Percentiles rank a stretch among this genome's conserved stretches.
phyloP scores from a whole-genome alignment of 371 early-diverging fungal genomes.

The Amoeboaphelidium occidentale region DNA sequence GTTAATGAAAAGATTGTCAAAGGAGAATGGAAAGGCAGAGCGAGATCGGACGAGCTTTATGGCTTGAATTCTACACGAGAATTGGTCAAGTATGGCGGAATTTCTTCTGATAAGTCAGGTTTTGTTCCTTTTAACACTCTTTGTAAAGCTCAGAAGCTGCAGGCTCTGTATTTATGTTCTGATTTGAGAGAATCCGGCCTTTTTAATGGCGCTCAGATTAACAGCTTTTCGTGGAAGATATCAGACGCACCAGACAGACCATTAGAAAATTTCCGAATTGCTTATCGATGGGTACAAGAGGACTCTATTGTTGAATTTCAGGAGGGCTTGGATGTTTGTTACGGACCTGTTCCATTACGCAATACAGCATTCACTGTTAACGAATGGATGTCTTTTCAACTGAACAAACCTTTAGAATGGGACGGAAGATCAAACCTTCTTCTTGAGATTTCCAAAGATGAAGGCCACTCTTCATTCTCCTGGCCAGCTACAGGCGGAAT shows the following conservation, averaged over 20 bases:
- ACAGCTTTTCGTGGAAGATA: not conserved
- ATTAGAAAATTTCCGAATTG: conserved; percentile 2
- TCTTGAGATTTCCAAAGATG: conserved; percentile 1
- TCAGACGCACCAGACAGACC: conserved; percentile 1
- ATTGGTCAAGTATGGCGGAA: not conserved
- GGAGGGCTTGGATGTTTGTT: not conserved
- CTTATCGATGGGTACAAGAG: not conserved
- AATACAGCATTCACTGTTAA: not conserved
- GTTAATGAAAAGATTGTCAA: not conserved
- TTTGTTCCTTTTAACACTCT: conserved; percentile 3
- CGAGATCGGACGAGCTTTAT: not conserved
- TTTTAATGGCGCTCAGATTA: conserved; percentile 1
- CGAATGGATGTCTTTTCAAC: not conserved
- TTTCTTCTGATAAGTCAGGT: conserved; percentile 1
- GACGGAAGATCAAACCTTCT: conserved; percentile 1
- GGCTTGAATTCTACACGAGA: not conserved
- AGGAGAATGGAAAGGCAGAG: conserved; percentile 1
- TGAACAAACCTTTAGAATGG: conserved; percentile 1
- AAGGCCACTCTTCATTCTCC: conserved; percentile 1
- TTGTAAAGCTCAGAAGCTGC: conserved; percentile 2
- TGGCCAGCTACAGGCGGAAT: conserved; percentile 3
- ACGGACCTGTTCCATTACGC: not conserved
- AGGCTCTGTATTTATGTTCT: not conserved
- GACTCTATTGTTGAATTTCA: conserved; percentile 1
- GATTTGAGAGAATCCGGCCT: conserved; percentile 1